Base-by-base conservation (phyloP, 2,329 filamentous ascomycete genomes). In the Venturiaceae sp. region DNA sequence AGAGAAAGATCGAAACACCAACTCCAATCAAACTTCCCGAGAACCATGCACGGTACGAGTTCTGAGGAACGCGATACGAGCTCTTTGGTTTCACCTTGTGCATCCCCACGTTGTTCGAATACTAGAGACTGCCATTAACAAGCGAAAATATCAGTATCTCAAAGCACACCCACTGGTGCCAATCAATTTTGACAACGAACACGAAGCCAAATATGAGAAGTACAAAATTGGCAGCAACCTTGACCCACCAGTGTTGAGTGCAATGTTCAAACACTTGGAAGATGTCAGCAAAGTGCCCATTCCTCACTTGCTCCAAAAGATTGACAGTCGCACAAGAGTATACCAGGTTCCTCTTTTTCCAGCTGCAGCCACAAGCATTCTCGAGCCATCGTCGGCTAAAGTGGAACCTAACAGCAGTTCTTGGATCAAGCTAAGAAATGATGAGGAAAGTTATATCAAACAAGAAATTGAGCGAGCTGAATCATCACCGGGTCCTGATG, bases 111-210 rank as follows among this genome's bases (percentile, higher is more conserved):
- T 57, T 16, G 23, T 57, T 3, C 26, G 44, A 16, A 21, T 33
- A 8, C 39, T 57, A n/a, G 55, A 52, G 28, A 23, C 37, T 13
- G 39, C 55, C 9, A 57, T 57, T 14, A 47, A 57, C 30, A 28
- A 47, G 28, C 39, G 55, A 8, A 57, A 57, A 21, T 57, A 57
- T 28, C 23, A 57, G 55, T 14, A 34, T 33, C 16, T 57, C 23
- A 57, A 50, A 37, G 55, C 55, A 52, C 39, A 57, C 36, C 55
- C 55, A 6, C 39, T 57, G 30, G 16, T 57, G 21, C 55, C 55
- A 34, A 26, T 8, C 28, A 57, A 34, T 23, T 7, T 26, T 5
- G 16, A 46, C 30, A 41, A 57, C 13, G 55, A 57, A 21, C 19
- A 26, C 14, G 50, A 53, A 11, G 13, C 14, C 7, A 28, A 28